Evolutionary conservation across 257 asterid genomes (phyloP).

Genomic region (Gentiana straminea): DNA sequence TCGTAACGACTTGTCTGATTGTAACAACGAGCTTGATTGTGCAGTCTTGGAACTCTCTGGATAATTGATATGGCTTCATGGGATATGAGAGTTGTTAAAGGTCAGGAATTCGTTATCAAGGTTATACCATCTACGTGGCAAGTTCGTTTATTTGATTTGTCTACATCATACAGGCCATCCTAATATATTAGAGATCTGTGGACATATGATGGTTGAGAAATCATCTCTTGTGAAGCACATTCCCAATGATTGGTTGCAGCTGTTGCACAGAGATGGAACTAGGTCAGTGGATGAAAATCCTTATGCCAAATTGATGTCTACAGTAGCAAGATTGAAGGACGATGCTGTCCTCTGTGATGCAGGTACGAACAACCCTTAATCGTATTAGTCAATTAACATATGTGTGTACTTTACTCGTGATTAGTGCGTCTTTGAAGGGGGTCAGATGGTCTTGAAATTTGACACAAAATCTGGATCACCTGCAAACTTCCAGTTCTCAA

Average conservation of each 20-base stretch:
- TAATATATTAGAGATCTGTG: constrained; percentile 74
- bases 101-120: constrained; percentile 23
- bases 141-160: constrained; percentile 23
- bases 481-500: constrained; percentile 48
- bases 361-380: constrained; percentile 33
- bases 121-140: constrained; percentile 5
- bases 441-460: constrained; percentile 57
- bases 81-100: constrained; percentile 51
- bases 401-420: constrained; percentile 16
- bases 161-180: constrained; percentile 45
- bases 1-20: no score
- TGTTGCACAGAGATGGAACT: constrained; percentile 12
- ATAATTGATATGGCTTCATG: constrained; percentile 59
- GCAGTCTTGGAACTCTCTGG: constrained; percentile 84
- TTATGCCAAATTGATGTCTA: constrained; percentile 64
- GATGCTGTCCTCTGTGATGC: constrained; percentile 55
- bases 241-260: constrained; percentile 55
- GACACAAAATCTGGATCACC: constrained; percentile 37
- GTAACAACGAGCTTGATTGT: constrained; percentile 9
- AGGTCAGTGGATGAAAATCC: constrained; percentile 45
- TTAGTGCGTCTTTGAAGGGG: constrained; percentile 44
- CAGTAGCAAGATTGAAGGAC: constrained; percentile 44
- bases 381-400: not conserved
- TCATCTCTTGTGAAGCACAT: constrained; percentile 39
- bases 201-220: constrained; percentile 60